Base-by-base conservation (phyloP, 2,329 filamentous ascomycete species). In the Sarocladium kiliense region DNA sequence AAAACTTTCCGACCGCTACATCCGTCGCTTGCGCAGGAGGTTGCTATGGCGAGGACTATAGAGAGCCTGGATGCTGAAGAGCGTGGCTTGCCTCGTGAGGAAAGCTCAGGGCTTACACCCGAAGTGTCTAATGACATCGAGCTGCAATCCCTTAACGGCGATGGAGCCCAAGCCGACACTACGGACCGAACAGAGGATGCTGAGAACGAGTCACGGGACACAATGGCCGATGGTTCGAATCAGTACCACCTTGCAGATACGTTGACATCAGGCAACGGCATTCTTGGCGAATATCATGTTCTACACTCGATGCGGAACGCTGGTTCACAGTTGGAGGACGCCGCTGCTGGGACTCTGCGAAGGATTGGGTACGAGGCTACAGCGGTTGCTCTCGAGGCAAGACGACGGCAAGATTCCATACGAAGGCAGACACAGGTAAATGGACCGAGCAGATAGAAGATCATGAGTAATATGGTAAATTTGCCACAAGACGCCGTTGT, bases 61-160 rank as follows among this genome's bases (percentile, higher is more conserved):
- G 79, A 84, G 61, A 78, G 82, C 58, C 65, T 79, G 54, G 81
- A 84, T 60, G 75, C 77, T 1, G 81, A 83, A 60, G 81, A 85
- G 63, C 74, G 80, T 14, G 81, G 79, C 2, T 69, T 80, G 7
- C 68, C 75, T 69, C 44, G 65, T 68, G 41, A 64, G 66, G 2
- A 53, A 23, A 53, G 50, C 36, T 53, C 50, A 10, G 34, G 50
- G 5, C 50, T 53, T 21, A 60, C 63, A 9, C 56, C 63, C n/a
- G 70, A 73, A 53, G 74, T 72, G 54, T 66, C 66, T 4, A 65
- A 70, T n/a, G 71, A 73, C 41, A 71, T 79, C 19, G 79, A 82
- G 60, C 64, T 80, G 66, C 73, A 71, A 39, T 65, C 71, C 5
- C 56, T 75, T 19, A 57, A 53, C 34, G 36, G 50, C 23, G 36